Conservation (phyloP, 2,329 filamentous ascomycete genomes). For the Monosporascus sp. region DNA sequence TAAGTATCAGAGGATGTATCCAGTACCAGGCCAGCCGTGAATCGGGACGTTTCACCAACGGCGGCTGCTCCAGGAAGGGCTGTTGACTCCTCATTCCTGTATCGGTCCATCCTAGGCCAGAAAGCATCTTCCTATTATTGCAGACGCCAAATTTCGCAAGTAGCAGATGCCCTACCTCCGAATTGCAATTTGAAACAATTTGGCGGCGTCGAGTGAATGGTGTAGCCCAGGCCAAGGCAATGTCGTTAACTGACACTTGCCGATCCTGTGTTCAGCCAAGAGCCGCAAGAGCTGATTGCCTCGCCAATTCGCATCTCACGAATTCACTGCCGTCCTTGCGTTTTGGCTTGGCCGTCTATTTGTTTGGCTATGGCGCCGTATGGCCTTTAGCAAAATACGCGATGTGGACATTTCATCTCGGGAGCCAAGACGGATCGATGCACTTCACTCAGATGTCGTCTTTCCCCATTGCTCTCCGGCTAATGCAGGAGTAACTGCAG, state of each 20-base stretch:
- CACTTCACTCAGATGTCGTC: not conserved
- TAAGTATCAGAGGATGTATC: not conserved
- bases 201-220: not conserved
- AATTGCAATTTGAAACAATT: not conserved
- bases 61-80: not conserved
- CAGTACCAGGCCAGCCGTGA: not conserved
- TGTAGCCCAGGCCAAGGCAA: not conserved
- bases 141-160: not conserved
- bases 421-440: not conserved
- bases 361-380: not conserved
- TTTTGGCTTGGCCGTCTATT: not conserved
- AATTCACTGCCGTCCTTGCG: not conserved
- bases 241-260: not conserved
- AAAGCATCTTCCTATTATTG: not conserved
- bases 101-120: too few relatives aligned
- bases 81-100: not conserved
- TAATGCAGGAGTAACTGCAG: not conserved
- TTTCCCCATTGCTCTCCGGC: not conserved
- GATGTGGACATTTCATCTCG: not conserved
- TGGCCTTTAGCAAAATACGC: not conserved
- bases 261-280: constrained; percentile 1
- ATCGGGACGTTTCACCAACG: not conserved
- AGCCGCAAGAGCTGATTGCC: not conserved
- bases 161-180: not conserved
- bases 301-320: not conserved